These are phyloP conservation scores for Paragyromitra xinjiangensis DNA, from an alignment of 495 filamentous ascomycete species.

Conservation along the genomic window DNA sequence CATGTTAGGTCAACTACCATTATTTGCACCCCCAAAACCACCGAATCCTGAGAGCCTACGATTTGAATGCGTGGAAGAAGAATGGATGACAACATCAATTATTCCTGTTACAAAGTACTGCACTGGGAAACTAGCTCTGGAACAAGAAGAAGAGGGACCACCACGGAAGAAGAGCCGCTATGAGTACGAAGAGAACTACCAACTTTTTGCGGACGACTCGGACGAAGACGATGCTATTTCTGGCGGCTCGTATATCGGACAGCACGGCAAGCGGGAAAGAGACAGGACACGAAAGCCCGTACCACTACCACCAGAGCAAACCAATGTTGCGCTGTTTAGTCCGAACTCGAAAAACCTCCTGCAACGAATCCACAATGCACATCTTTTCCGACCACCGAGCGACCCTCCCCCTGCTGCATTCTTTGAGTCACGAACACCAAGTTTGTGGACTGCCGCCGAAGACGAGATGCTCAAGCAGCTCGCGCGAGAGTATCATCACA, in stretches of 20 bases:
- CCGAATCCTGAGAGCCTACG: constrained; percentile 33
- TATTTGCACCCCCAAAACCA: constrained; percentile 71
- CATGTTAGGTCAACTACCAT: constrained; percentile 82
- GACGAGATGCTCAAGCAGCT: constrained; percentile 86
- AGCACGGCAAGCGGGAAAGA: constrained; percentile 58
- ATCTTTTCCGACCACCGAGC: constrained; percentile 90
- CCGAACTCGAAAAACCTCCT: constrained; percentile 89
- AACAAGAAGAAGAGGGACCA: constrained; percentile 66
- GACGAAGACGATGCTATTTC: constrained; percentile 64
- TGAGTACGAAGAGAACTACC: constrained; percentile 67
- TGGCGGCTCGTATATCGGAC: constrained; percentile 59
- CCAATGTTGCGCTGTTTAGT: constrained; percentile 83
- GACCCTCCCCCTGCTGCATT: constrained; percentile 92
- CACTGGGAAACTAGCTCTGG: constrained; percentile 77
- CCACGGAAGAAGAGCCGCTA: constrained; percentile 80
- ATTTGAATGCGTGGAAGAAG: constrained; percentile 50
- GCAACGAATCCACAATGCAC: constrained; percentile 88
- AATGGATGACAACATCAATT: constrained; percentile 62
- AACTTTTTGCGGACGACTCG: constrained; percentile 68
- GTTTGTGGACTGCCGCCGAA: constrained; percentile 88
- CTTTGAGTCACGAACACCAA: constrained; percentile 83
- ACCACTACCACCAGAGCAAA: constrained; percentile 72
- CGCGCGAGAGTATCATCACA: constrained; percentile 92
- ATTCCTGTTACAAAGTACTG: constrained; percentile 88
- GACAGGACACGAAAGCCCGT: constrained; percentile 60